Base-by-base conservation (phyloP, 169 alveolate genomes). In the Cryptosporidium sp. region DNA sequence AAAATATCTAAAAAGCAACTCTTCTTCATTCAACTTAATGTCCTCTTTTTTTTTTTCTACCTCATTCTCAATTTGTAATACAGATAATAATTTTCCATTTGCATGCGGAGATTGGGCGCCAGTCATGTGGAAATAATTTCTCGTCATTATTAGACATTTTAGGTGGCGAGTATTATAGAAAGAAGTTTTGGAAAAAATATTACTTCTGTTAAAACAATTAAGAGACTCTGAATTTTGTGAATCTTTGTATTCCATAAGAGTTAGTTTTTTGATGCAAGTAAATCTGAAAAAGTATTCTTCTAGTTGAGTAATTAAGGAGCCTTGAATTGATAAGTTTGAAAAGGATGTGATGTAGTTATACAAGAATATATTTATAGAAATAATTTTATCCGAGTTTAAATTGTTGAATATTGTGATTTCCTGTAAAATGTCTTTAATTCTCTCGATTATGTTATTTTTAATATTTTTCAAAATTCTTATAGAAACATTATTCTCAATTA, bases 271-370 rank as follows among this genome's bases (percentile, higher is more conserved):
- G 4, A 71, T 18, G 48, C 65, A 39, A 29, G n/a, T 29, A 26
- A 50, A 26, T 18, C 23, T 43, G 8, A 31, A 29, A 16, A 65
- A 33, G 2, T 21, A 7, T 16, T 35, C 51, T 37, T 31, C 29
- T n/a, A 65, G 31, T 26, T 31, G 71, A n/a, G 2, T n/a, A 21
- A n/a, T 35, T 35, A 29, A n/a, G 14, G 1, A 16, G 43, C 14
- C 51, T 18, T 65, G 21, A 10, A 16, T n/a, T 35, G 71, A 33
- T 8, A 65, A 14, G 7, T 65, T 65, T 8, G 51, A 26, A n/a
- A 65, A 65, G 23, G 71, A 65, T 9, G 43, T 31, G 29, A 16
- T 31, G 10, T 33, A 73, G 14, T 73, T 73, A 33, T 73, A 73
- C 26, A 73, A 21, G 23, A 29, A 73, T 0, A 73, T 9, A 18